Evolutionary conservation across 1,284 basidiomycete species (phyloP).

Genomic region (Pyrrhoderma lamaoense): DNA sequence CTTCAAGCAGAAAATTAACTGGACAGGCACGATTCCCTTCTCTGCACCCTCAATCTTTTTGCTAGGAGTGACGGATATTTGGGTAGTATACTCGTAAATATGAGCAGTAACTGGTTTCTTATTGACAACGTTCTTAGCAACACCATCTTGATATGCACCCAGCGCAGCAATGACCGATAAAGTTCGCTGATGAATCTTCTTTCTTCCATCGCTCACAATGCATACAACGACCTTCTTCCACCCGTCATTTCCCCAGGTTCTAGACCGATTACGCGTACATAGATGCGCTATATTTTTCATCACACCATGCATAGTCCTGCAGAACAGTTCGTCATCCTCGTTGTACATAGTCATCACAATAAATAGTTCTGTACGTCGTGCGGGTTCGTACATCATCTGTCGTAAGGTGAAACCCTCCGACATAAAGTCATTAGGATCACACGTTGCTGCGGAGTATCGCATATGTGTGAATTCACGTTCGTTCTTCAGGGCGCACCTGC

Average conservation of each 20-base stretch:
- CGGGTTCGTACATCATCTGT: slow-evolving; percentile 77
- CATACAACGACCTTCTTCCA: slow-evolving; percentile 88
- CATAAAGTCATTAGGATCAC: slow-evolving; percentile 87
- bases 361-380: slow-evolving; percentile 75
- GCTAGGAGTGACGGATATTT: slow-evolving; percentile 76
- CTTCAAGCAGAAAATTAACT: slow-evolving; percentile 92
- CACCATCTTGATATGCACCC: slow-evolving; percentile 80
- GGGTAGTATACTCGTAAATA: slow-evolving; percentile 92
- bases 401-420: slow-evolving; percentile 75
- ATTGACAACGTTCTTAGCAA: slow-evolving; percentile 88
- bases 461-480: slow-evolving; percentile 92
- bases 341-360: slow-evolving; percentile 80
- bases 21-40: slow-evolving; percentile 78
- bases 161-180: slow-evolving; percentile 82
- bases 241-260: slow-evolving; percentile 94
- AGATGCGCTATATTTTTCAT: slow-evolving; percentile 84
- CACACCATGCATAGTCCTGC: slow-evolving; percentile 86
- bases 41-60: slow-evolving; percentile 81
- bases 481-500: slow-evolving; percentile 65
- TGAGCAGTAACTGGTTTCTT: slow-evolving; percentile 84
- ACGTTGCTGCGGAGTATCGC: slow-evolving; percentile 90
- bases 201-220: slow-evolving; percentile 47
- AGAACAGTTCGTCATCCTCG: slow-evolving; percentile 72
- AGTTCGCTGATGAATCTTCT: slow-evolving; percentile 82
- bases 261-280: slow-evolving; percentile 75